Conservation (phyloP, 306 rosid species). For the Rosa multiflora region DNA sequence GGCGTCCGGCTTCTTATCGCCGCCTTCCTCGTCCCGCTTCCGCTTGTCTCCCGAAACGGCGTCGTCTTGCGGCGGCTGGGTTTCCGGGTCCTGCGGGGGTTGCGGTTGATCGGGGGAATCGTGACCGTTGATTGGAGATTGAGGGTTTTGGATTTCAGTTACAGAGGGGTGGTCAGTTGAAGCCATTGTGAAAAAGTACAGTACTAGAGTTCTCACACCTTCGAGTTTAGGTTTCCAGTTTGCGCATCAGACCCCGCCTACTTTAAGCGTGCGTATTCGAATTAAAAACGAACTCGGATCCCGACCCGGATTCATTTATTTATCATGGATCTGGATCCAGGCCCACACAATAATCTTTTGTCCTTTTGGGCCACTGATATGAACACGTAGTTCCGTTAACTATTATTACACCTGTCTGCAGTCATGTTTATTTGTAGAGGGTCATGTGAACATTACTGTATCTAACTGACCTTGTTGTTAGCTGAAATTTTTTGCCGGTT, state of each 20-base stretch:
- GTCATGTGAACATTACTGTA: too few species aligned
- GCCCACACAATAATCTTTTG: not conserved
- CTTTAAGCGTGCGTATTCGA: not conserved
- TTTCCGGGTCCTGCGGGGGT: slow-evolving; percentile 8
- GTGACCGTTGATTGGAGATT: slow-evolving; percentile 31
- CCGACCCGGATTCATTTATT: not conserved
- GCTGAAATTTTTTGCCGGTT: too few species aligned
- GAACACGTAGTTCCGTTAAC: too few species aligned
- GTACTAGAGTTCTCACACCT: not conserved
- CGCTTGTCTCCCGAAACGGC: slow-evolving; percentile 53
- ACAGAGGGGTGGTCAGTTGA: slow-evolving; percentile 33
- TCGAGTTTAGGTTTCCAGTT: not conserved
- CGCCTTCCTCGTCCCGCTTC: slow-evolving; percentile 52
- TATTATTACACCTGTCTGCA: too few species aligned
- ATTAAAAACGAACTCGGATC: not conserved
- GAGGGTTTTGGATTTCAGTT: slow-evolving; percentile 40
- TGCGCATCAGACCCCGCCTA: not conserved
- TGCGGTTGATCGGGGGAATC: slow-evolving; percentile 26
- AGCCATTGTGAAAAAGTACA: slow-evolving; percentile 42
- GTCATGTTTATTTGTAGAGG: too few species aligned
- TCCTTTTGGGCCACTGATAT: too few species aligned
- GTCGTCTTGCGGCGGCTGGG: slow-evolving; percentile 26
- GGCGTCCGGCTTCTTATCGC: not conserved
- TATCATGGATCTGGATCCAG: not conserved
- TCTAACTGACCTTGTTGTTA: too few species aligned